Base-by-base conservation (phyloP, 306 rosid genomes). In the Crotalaria pallida region DNA sequence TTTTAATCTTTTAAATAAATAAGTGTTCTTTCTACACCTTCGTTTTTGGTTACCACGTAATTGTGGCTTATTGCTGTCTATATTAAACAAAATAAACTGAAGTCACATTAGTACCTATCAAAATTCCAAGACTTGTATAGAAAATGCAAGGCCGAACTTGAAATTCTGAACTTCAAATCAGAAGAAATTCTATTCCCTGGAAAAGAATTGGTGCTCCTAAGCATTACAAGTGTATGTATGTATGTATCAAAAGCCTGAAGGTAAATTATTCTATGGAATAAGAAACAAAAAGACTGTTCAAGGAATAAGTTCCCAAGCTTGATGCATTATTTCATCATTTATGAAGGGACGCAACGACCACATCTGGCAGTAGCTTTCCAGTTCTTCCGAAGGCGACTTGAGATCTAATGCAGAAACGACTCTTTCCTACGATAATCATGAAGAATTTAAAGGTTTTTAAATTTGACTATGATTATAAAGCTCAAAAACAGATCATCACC, bases 281-380 rank as follows among this genome's bases (percentile, higher is more conserved):
- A 56, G 58, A 62, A 74, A 64, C 24, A 64, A 47, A 47, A 49
- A 5, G 12, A 41, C 13, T 15, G 2, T 33, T 82, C 82, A 89
- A 17, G 58, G 72, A 77, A 88, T 60, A 43, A 77, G 88, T 78
- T 71, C 70, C 98, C 96, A 86, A 36, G 96, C 96, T 59, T 49
- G 81, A 57, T 34, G 69, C 85, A 84, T 72, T 47, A 82, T 71
- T 29, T 84, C 87, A 19, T 87, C 83, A 31, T 79, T 61, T 50
- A 73, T 79, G 75, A 73, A 79, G 75, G 83, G 83, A 5, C 51
- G 92, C 78, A 90, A 72, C 16, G 91, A 85, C 98, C 96, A 90
- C 96, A 93, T 85, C 10, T 81, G 76, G 81, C 88, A 68, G 85
- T 85, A 93, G 75, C 84, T 80, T 72, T 77, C 90, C n/a, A 93